Evolutionary conservation across 2,329 filamentous ascomycete genomes (phyloP).

Genomic region (Alternaria gansuensis): DNA sequence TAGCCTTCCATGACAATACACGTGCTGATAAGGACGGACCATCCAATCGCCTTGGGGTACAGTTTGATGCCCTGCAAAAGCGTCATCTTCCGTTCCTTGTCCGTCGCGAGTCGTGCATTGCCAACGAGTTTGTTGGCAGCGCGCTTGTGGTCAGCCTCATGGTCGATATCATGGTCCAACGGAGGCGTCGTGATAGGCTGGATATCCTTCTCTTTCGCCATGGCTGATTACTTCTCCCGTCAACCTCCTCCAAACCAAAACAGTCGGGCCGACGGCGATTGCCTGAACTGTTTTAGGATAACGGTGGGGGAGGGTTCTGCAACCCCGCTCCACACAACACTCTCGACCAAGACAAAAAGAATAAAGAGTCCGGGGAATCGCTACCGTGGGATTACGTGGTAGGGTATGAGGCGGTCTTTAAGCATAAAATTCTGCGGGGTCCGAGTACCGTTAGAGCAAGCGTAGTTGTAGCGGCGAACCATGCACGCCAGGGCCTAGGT

Average conservation of each 20-base stretch:
- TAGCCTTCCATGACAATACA: slow-evolving; percentile 94
- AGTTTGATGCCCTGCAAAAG: slow-evolving; percentile 78
- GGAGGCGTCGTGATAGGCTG: slow-evolving; percentile 25
- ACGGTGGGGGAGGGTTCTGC: slow-evolving; percentile 15
- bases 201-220: slow-evolving; percentile 38
- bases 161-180: slow-evolving; percentile 24
- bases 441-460: slow-evolving; percentile 19
- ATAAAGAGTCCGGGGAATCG: slow-evolving; percentile 27
- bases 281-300: slow-evolving; percentile 7
- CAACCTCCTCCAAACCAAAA: neutral
- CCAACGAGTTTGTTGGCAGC: slow-evolving; percentile 48
- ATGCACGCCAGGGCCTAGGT: slow-evolving; percentile 29
- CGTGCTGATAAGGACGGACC: slow-evolving; percentile 87
- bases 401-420: slow-evolving; percentile 30
- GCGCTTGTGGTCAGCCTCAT: slow-evolving; percentile 36
- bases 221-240: neutral
- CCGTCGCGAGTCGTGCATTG: slow-evolving; percentile 57
- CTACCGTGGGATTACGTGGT: slow-evolving; percentile 25
- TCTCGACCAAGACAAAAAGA: slow-evolving; percentile 12
- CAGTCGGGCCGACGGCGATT: slow-evolving; percentile 17
- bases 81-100: slow-evolving; percentile 61
- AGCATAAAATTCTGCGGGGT: slow-evolving; percentile 39
- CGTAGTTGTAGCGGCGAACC: slow-evolving; percentile 18
- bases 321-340: slow-evolving; percentile 13
- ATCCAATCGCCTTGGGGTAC: slow-evolving; percentile 86